Evolutionary conservation across 2,329 filamentous ascomycete genomes (phyloP).

Genomic region (Pestalotiopsis sp.): DNA sequence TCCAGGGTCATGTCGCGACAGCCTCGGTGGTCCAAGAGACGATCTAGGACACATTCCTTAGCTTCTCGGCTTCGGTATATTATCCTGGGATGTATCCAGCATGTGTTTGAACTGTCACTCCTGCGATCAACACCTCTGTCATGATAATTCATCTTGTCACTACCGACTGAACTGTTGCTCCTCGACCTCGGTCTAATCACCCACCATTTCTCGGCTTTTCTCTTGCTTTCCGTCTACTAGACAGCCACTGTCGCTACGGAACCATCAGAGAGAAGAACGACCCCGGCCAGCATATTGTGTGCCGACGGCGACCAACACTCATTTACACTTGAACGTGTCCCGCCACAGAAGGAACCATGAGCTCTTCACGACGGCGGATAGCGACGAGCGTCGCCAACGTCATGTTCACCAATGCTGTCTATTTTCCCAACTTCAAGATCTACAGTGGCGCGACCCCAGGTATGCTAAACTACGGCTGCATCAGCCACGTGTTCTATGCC

Average conservation of each 20-base stretch:
- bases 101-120: neutral
- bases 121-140: conserved; percentile 5
- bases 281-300: neutral
- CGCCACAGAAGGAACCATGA: conserved; percentile 31
- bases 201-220: neutral
- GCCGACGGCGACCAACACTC: neutral
- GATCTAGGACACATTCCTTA: neutral
- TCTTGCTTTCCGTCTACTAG: neutral
- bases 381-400: conserved; percentile 48
- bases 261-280: neutral
- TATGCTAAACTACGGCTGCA: conserved; percentile 72
- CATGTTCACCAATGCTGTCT: conserved; percentile 74
- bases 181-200: neutral
- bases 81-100: conserved; percentile 1
- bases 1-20: conserved; percentile 19
- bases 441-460: conserved; percentile 75
- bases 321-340: neutral
- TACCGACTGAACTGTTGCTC: neutral
- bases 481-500: conserved; percentile 83
- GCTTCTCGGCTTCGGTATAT: conserved; percentile 5
- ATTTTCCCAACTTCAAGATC: conserved; percentile 80
- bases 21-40: conserved; percentile 14
- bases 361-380: conserved; percentile 48
- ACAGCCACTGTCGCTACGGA: conserved; percentile 1
- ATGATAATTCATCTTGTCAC: conserved; percentile 5